Base-by-base conservation (phyloP, 306 rosid genomes). In the Arachis stenosperma region DNA sequence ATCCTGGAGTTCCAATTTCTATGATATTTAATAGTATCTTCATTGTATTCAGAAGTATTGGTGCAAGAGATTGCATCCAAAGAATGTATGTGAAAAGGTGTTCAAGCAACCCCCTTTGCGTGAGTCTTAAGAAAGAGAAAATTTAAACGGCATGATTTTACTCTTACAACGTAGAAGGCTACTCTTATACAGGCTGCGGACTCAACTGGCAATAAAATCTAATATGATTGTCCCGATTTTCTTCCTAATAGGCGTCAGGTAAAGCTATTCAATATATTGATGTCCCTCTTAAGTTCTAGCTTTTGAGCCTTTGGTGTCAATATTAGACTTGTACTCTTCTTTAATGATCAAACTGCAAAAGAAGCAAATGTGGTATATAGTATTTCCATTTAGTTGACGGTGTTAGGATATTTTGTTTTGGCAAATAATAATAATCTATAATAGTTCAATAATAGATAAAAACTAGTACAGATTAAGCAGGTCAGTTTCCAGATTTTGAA, bases 31-130 rank as follows among this genome's bases (percentile, higher is more conserved):
- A 67, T 53, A 52, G 12, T 63, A 44, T 59, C 66, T 59, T 66
- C 29, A 11, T 64, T 73, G 62, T 82, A 30, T 82, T 59, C 85
- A 91, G 97, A 97, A 91, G 79, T 94, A 91, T 76, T 94, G 98
- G 98, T 94, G 96, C 82, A 91, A 88, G 85, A 87, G 86, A 75
- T 84, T 91, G 89, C 97, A 91, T 76, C 98, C 98, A 41, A 94
- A 91, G 83, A 82, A 89, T 82, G 97, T 94, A 7, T 94, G 98
- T 44, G 95, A 94, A 88, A 94, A 91, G 80, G 98, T 94, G 72
- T 94, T 74, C 70, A 85, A 97, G 83, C 98, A 94, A 70, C 95
- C 98, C 71, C 87, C 97, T 53, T 70, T 94, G 71, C 98, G 96
- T 1, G 92, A 89, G 64, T 89, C 97, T 73, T 87, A 79, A 94